Evolutionary conservation across 257 asterid genomes (phyloP), one percentile per base, ranked within the genome.

Genomic region (Solanum gracilifrons): DNA sequence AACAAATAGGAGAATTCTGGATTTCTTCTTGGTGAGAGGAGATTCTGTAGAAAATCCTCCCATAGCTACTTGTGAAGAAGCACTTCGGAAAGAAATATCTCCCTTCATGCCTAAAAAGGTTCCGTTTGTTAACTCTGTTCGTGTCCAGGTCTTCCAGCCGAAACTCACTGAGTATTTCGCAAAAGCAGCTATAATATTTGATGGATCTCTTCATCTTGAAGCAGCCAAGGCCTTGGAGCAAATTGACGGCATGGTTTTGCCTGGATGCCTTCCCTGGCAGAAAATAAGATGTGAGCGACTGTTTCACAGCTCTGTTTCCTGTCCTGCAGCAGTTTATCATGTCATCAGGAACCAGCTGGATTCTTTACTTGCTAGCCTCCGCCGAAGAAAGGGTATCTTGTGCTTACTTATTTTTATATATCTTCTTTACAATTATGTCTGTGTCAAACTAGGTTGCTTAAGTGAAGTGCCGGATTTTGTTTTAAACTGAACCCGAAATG

Each of bases 221-320:
- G 99, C 99, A 39, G 99, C 99, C 31, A 92, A 84, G 91, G 98
- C 99, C 46, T 90, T 97, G 90, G 98, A 97, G 89, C 95, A 93
- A 41, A 89, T 97, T 32, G 89, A 93, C 29, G 99, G 98, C 85
- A 95, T 92, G 91, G 97, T 92, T 64, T 89, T 97, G 82, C 97
- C 94, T 41, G 98, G 99, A 84, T 93, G 94, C 91, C 89, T 84
- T 33, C 13, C 89, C 0, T 97, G 99, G 99, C 99, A 97, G 95
- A 97, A 94, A 92, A 91, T 97, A 91, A 89, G 87, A 69, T 96
- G 99, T 87, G 92, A 91, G 62, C 95, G 91, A 68, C 31, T 92
- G 91, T 97, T 96, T 90, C 96, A 92, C 85, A 94, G 93, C 90
- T 91, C 94, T 46, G 93, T 95, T n/a, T 97, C 94, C 84, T 96